A percentile compares a stretch with the other conserved stretches of the same genome.
phyloP scores from a whole-genome alignment of 2,329 filamentous ascomycete genomes.

The Phyllosticta ampelicida region DNA sequence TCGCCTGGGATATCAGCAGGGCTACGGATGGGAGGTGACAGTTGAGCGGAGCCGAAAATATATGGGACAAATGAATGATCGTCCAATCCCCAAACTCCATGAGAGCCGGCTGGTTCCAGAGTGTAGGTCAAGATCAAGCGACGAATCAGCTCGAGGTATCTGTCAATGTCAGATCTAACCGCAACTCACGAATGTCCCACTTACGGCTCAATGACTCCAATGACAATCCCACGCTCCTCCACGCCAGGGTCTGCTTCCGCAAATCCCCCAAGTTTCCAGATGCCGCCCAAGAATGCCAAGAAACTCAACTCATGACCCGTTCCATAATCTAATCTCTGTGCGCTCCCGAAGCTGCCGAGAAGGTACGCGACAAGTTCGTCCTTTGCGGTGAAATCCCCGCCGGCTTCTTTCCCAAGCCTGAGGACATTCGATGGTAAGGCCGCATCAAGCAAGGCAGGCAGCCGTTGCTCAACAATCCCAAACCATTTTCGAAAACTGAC shows the following conservation, averaged over 20 bases:
- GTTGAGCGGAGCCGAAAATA: slow-evolving; percentile 87
- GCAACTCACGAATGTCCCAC: slow-evolving; percentile 25
- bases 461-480: slow-evolving; percentile 51
- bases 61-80: slow-evolving; percentile 93
- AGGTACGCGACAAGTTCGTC: slow-evolving; percentile 71
- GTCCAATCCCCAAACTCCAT: slow-evolving; percentile 97
- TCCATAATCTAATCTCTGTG: slow-evolving; percentile 85
- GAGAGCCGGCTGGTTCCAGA: slow-evolving; percentile 87
- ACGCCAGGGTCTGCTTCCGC: slow-evolving; percentile 43
- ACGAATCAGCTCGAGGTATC: slow-evolving; percentile 71
- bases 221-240: slow-evolving; percentile 67
- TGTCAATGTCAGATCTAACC: slow-evolving; percentile 24
- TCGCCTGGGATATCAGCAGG: slow-evolving; percentile 55
- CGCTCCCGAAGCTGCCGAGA: slow-evolving; percentile 74
- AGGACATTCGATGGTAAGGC: slow-evolving; percentile 43
- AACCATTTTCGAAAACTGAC: slow-evolving; percentile 81
- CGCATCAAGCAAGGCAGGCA: slow-evolving; percentile 46
- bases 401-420: slow-evolving; percentile 21
- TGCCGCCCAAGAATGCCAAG: slow-evolving; percentile 73
- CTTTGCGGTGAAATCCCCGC: slow-evolving; percentile 35
- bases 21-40: slow-evolving; percentile 59
- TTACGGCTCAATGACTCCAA: slow-evolving; percentile 73
- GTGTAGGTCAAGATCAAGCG: slow-evolving; percentile 82
- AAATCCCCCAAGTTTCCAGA: slow-evolving; percentile 88
- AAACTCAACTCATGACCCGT: slow-evolving; percentile 96